phyloP scores from a whole-genome alignment of 2,329 filamentous ascomycete species.

The Juglanconis sp. region DNA sequence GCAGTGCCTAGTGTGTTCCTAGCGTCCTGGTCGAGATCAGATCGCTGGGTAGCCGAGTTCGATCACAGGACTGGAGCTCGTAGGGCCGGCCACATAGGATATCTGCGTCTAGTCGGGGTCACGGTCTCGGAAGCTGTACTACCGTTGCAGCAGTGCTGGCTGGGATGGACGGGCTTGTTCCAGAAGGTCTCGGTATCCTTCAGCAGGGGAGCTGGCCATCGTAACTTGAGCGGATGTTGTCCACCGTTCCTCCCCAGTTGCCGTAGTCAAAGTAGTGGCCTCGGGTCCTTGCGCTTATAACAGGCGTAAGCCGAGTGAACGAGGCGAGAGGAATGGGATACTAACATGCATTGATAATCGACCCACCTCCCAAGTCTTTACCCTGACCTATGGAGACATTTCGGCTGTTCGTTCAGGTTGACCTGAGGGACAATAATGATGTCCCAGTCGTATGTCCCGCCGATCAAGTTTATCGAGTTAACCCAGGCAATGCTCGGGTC shows the following conservation, averaged over 20 bases:
- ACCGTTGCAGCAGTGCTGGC: neutral
- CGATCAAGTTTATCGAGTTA: conserved; percentile 22
- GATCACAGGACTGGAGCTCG: conserved; percentile 28
- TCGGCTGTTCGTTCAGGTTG: conserved; percentile 22
- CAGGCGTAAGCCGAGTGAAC: neutral
- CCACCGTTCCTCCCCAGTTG: conserved; percentile 34
- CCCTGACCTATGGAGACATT: conserved; percentile 21
- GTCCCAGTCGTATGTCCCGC: conserved; percentile 28
- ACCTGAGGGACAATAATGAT: conserved; percentile 25
- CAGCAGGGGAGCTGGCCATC: conserved; percentile 38
- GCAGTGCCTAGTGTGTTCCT: conserved; percentile 25
- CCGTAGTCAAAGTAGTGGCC: conserved; percentile 39
- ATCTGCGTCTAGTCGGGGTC: conserved; percentile 28
- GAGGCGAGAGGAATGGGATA: neutral
- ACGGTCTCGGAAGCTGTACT: conserved; percentile 25
- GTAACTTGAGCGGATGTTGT: conserved; percentile 38
- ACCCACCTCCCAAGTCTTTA: conserved; percentile 36
- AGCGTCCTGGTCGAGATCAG: conserved; percentile 20
- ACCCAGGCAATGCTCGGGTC: conserved; percentile 20
- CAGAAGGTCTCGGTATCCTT: conserved; percentile 29
- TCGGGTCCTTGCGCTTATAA: conserved; percentile 30
- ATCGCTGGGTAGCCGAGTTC: conserved; percentile 27
- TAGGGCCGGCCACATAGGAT: conserved; percentile 30
- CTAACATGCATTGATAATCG: conserved; percentile 31
- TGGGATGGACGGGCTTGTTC: conserved; percentile 2